These are phyloP conservation scores for Avena atlantica DNA, from an alignment of 176 grass and related monocot species.

Conservation along the genomic window DNA sequence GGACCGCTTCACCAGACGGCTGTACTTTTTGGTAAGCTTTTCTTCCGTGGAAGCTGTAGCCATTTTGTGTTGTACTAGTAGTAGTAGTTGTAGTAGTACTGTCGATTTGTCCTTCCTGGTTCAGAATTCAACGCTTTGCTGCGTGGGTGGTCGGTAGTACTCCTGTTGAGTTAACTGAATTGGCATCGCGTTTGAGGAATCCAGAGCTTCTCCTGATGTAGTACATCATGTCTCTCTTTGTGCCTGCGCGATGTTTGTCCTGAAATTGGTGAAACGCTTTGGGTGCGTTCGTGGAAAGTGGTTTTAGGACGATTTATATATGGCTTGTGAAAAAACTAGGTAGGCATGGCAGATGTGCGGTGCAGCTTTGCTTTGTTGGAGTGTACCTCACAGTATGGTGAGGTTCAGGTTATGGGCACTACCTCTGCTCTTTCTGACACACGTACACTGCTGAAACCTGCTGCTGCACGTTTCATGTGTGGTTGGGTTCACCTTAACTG, in stretches of 20 bases:
- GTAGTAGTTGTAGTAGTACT: background rate
- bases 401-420: constrained; percentile 36
- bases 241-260: background rate
- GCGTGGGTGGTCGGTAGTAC: background rate
- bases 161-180: background rate
- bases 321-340: background rate
- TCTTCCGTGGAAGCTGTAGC: background rate
- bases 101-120: background rate
- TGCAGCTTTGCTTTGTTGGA: background rate
- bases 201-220: background rate
- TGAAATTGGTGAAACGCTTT: background rate
- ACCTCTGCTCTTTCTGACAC: background rate
- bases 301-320: background rate
- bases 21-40: background rate
- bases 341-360: background rate
- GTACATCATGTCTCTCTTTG: constrained; percentile 1
- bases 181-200: background rate
- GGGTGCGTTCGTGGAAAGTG: background rate
- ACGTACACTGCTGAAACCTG: background rate
- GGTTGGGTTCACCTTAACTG: background rate
- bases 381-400: background rate
- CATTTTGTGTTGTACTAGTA: constrained; percentile 20
- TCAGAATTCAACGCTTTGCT: background rate
- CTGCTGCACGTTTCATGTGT: background rate
- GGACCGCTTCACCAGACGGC: background rate